Conservation (phyloP, 1,284 basidiomycete genomes). For the Ceratobasidium sp. region DNA sequence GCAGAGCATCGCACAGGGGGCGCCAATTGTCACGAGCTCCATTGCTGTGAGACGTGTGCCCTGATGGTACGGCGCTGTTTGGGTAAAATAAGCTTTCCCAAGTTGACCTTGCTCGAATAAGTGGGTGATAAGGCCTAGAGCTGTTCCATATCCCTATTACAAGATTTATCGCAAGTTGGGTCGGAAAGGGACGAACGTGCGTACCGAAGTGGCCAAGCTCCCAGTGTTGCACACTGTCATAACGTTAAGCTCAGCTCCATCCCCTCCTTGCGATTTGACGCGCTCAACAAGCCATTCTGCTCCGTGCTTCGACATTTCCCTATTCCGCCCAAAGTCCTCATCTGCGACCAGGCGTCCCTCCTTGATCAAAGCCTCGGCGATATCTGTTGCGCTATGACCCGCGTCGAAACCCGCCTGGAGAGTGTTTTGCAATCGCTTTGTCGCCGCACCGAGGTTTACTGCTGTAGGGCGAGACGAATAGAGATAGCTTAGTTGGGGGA, state of each 20-base stretch:
- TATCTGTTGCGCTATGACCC: conserved; percentile 54
- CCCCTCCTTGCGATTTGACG: conserved; percentile 52
- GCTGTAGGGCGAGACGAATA: conserved; percentile 90
- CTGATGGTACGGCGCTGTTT: conserved; percentile 93
- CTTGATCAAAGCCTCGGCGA: conserved; percentile 66
- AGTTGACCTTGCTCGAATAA: conserved; percentile 79
- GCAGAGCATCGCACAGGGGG: conserved; percentile 91
- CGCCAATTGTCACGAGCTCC: conserved; percentile 80
- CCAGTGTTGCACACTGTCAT: conserved; percentile 97
- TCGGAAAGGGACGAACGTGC: conserved; percentile 45
- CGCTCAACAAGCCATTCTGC: conserved; percentile 80
- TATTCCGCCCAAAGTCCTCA: conserved; percentile 86
- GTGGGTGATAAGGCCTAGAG: conserved; percentile 89
- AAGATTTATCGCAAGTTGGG: not conserved
- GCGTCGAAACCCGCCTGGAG: conserved; percentile 48
- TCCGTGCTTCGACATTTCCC: conserved; percentile 79
- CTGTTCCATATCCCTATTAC: conserved; percentile 87
- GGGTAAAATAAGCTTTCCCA: conserved; percentile 84
- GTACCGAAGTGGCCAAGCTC: conserved; percentile 85
- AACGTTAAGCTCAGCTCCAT: conserved; percentile 68
- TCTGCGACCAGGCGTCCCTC: conserved; percentile 72
- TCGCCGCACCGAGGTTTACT: conserved; percentile 88
- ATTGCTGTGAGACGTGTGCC: conserved; percentile 74
- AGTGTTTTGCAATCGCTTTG: conserved; percentile 65
- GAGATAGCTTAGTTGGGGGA: conserved; percentile 70